A percentile compares a stretch with the other conserved stretches of the same genome.
These are phyloP conservation scores for Fraxinus dipetala DNA, from an alignment of 305 asterid genomes.

Conservation along the genomic window DNA sequence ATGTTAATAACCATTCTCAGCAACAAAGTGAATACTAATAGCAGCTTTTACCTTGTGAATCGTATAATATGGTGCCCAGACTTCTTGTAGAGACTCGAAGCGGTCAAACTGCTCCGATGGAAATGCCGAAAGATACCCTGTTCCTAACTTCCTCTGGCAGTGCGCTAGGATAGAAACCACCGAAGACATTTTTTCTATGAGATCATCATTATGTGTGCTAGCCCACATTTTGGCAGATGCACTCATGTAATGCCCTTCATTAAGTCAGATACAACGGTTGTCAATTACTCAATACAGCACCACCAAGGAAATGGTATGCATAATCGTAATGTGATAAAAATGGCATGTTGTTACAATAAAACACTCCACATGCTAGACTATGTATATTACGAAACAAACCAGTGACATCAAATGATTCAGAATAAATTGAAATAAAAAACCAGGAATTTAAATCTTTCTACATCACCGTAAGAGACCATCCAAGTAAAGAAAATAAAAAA, in stretches of 20 bases:
- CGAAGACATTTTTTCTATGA: constrained; percentile 51
- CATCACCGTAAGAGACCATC: background rate
- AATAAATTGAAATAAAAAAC: background rate
- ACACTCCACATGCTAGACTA: background rate
- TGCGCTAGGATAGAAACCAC: constrained; percentile 60
- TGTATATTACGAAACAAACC: background rate
- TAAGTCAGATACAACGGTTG: constrained; percentile 8
- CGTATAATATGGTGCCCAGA: constrained; percentile 97
- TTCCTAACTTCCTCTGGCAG: constrained; percentile 66
- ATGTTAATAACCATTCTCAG: constrained; percentile 6
- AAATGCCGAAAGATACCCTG: constrained; percentile 93
- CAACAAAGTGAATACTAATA: background rate
- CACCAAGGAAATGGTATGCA: background rate
- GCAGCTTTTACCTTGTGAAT: constrained; percentile 74
- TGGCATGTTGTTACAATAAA: background rate
- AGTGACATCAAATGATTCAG: background rate
- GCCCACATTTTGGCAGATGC: constrained; percentile 97
- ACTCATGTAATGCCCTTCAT: constrained; percentile 86
- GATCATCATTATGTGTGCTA: constrained; percentile 62
- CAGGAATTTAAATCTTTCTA: background rate
- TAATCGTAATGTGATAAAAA: background rate
- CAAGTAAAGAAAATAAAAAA: background rate
- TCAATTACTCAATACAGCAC: background rate
- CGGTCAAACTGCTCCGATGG: constrained; percentile 78
- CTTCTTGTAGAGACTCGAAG: constrained; percentile 59